phyloP scores from a whole-genome alignment of 805 yeast genomes.

The Vanderwaltozyma tropicalis region DNA sequence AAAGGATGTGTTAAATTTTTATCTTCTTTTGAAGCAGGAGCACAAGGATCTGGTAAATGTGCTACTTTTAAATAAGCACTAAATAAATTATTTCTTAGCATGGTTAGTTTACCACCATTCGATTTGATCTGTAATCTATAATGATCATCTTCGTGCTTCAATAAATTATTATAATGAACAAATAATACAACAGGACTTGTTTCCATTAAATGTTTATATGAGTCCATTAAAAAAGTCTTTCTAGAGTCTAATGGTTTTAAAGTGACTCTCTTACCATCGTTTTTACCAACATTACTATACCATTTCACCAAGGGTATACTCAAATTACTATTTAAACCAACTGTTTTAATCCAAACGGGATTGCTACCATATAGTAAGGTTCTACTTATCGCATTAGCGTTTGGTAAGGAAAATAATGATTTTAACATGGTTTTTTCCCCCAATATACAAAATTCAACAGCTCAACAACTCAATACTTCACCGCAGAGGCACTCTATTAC shows the following conservation, averaged over 20 bases:
- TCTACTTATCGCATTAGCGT: too few species aligned
- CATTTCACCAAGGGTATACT: too few species aligned
- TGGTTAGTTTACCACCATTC: constrained; percentile 60
- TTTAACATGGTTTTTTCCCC: too few species aligned
- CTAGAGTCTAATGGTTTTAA: constrained; percentile 59
- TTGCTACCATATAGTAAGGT: too few species aligned
- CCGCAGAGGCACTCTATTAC: too few species aligned
- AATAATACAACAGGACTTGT: constrained; percentile 61
- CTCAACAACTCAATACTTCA: too few species aligned
- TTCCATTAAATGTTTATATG: constrained; percentile 62
- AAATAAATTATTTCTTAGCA: constrained; percentile 61
- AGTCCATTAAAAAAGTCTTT: constrained; percentile 78
- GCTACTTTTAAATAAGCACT: constrained; percentile 67
- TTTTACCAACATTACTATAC: not conserved
- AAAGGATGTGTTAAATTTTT: constrained; percentile 51
- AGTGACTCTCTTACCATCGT: constrained; percentile 30
- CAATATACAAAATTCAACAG: too few species aligned
- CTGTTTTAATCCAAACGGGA: too few species aligned
- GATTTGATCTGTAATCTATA: constrained; percentile 52
- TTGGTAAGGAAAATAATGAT: too few species aligned
- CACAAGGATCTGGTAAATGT: constrained; percentile 54
- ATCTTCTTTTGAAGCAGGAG: constrained; percentile 38
- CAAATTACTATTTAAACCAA: too few species aligned
- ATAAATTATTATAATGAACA: constrained; percentile 75
- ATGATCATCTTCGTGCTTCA: constrained; percentile 54